These are phyloP conservation scores for Meyerozyma sp. DNA, from an alignment of 1,139 yeast genomes.

Conservation along the genomic window DNA sequence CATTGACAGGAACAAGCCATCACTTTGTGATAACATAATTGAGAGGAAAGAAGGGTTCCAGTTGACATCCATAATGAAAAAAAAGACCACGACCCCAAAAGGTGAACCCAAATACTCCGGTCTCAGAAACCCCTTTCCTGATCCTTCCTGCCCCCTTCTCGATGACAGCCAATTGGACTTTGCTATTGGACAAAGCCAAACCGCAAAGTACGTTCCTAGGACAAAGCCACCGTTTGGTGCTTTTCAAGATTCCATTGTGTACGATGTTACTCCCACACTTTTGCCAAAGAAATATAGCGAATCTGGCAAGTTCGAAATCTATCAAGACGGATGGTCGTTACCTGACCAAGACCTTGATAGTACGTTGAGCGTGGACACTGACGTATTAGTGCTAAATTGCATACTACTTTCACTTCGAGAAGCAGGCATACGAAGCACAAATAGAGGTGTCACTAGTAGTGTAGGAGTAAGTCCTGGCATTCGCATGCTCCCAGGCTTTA, in stretches of 20 bases:
- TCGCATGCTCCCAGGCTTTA: neutral
- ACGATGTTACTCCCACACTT: conserved; percentile 11
- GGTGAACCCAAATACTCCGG: conserved; percentile 4
- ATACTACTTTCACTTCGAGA: conserved; percentile 31
- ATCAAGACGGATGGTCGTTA: conserved; percentile 20
- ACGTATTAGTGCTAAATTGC: conserved; percentile 27
- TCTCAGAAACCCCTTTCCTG: conserved; percentile 26
- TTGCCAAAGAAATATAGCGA: conserved; percentile 34
- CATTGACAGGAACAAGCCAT: conserved; percentile 30
- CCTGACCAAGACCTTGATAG: conserved; percentile 14
- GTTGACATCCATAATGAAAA: conserved; percentile 20
- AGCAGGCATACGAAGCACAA: conserved; percentile 21
- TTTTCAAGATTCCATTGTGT: conserved; percentile 26
- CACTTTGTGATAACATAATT: conserved; percentile 31
- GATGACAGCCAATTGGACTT: conserved; percentile 5
- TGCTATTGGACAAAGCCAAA: conserved; percentile 4
- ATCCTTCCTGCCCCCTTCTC: conserved; percentile 17
- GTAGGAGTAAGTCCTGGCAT: neutral
- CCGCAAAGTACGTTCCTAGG: conserved; percentile 22
- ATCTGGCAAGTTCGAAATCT: conserved; percentile 29
- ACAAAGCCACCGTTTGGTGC: conserved; percentile 39
- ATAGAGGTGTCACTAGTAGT: conserved; percentile 4
- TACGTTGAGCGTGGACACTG: conserved; percentile 29
- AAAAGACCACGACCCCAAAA: neutral
- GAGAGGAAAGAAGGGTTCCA: conserved; percentile 27